Base-by-base conservation (phyloP, 2,329 filamentous ascomycete species). In the Moelleriella libera region DNA sequence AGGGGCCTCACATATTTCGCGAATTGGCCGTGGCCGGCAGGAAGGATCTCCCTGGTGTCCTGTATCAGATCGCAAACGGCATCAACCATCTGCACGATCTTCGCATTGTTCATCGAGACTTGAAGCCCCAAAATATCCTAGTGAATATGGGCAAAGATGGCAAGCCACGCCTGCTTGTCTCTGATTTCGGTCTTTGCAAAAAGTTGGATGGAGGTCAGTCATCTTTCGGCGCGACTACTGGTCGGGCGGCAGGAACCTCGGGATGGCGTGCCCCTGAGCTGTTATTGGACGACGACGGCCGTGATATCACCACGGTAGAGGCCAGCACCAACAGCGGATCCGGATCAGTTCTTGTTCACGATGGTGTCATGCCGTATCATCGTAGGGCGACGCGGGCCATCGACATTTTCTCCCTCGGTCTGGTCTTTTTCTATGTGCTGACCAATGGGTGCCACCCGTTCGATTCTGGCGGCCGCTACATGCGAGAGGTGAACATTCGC, bases 391-490 rank as follows among this genome's bases (percentile, higher is more conserved):
- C 94, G 43, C 83, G 92, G 43, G 87, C 92, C 7, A 96, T 97
- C 51, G 92, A 98, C 60, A 95, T 98, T 30, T 98, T 98, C 68
- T 95, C 89, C 0, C 76, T 98, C 37, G 92, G 92, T 1, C 83
- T 95, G 47, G 88, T 98, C n/a, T 98, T 96, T 70, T 97, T 89
- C 68, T 98, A 96, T 62, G 89, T 97, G n/a, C 74, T 98, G 50
- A 96, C 90, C 1, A 85, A 88, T 52, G 92, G 92, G 12, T 79
- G 76, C 1, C 92, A 98, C 63, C 92, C 92, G 0, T 98, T 94
- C 58, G 90, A 96, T 60, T 89, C 88, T 52, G 89, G 92, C 48
- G 88, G 92, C 59, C 82, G 88, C 45, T 97, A 92, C 70, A 94
- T 94, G 79, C 81, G 92, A 46, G 92, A 98, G 65, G 85, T 94